A percentile compares a stretch with the other conserved stretches of the same genome.
Conservation (phyloP, 768 basidiomycete genomes). For the Amanita inopinata region DNA sequence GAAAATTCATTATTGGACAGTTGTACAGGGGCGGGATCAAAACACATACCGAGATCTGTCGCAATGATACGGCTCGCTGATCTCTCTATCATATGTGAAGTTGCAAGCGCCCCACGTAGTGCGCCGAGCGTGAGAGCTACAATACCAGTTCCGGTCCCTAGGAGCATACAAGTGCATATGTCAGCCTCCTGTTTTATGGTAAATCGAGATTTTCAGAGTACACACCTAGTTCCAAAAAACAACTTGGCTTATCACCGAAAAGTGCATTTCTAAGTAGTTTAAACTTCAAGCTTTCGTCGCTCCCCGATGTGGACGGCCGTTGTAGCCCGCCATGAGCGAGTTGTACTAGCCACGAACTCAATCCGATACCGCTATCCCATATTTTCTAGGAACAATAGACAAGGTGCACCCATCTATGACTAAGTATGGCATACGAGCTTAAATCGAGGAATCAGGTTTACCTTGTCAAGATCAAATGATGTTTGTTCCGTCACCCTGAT, state of each 20-base stretch:
- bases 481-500: slow-evolving; percentile 69
- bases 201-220: too few relatives aligned
- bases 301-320: background rate
- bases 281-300: background rate
- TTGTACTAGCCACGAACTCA: slow-evolving; percentile 67
- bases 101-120: slow-evolving; percentile 31
- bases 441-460: slow-evolving; percentile 12
- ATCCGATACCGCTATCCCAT: slow-evolving; percentile 89
- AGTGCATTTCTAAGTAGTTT: slow-evolving; percentile 23
- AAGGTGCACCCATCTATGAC: slow-evolving; percentile 5
- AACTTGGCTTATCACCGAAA: slow-evolving; percentile 28
- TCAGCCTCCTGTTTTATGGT: background rate
- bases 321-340: slow-evolving; percentile 7
- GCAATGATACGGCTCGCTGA: slow-evolving; percentile 32
- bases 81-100: slow-evolving; percentile 2
- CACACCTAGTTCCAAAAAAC: slow-evolving; percentile 65
- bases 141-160: slow-evolving; percentile 82
- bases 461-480: slow-evolving; percentile 91
- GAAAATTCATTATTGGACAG: slow-evolving; percentile 1
- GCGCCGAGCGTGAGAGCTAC: slow-evolving; percentile 60
- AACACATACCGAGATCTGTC: slow-evolving; percentile 61
- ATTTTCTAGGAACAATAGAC: slow-evolving; percentile 62
- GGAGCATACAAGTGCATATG: background rate
- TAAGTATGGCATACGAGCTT: background rate
- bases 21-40: background rate